Base-by-base conservation (phyloP, 805 yeast genomes). In the Wickerhamomyces bovis region DNA sequence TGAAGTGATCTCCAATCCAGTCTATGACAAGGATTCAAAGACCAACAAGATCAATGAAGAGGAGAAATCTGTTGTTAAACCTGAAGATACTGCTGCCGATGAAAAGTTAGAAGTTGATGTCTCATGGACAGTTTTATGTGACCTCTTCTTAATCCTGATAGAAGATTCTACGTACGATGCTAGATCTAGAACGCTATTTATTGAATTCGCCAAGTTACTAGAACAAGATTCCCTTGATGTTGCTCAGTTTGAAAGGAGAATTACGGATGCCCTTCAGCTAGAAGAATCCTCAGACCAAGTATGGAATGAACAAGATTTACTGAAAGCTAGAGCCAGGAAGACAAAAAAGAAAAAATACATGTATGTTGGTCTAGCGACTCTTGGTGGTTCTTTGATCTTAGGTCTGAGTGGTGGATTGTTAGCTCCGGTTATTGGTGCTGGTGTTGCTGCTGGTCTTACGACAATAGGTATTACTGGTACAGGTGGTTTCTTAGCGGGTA, bases 381-480 rank as follows among this genome's bases (percentile, higher is more conserved):
- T 90, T 15, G 98, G 98, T 25, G 99, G 99, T 2, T 90, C 96
- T 1, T 70, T 94, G 20, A 96, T 94, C 2, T 78, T 94, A 48
- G 99, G 99, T 2, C 70, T 94, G 18, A 88, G 97, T 50, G 98
- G 96, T 9, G 99, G 99, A 7, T 66, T 94, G 39, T 69, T 94
- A 40, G 99, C 99, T 0, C 99, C 99, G 0, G 96, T 95, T 3
- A 95, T 94, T 58, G 98, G 98, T 43, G 98, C 98, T 2, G 99
- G 99, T 58, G 61, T 94, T 25, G 99, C 98, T 2, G 98, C 98
- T 4, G 99, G 98, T 15, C 71, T 94, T 38, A 83, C 97, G 1
- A 94, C 99, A 0, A 80, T 92, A 20, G 99, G 99, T 28, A 85
- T 95, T 20, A 73, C 87, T 1, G 98, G 99, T n/a, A 89, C 98